Evolutionary conservation across 2,329 filamentous ascomycete genomes (phyloP).

Genomic region (Trichoderma brevicompactum): DNA sequence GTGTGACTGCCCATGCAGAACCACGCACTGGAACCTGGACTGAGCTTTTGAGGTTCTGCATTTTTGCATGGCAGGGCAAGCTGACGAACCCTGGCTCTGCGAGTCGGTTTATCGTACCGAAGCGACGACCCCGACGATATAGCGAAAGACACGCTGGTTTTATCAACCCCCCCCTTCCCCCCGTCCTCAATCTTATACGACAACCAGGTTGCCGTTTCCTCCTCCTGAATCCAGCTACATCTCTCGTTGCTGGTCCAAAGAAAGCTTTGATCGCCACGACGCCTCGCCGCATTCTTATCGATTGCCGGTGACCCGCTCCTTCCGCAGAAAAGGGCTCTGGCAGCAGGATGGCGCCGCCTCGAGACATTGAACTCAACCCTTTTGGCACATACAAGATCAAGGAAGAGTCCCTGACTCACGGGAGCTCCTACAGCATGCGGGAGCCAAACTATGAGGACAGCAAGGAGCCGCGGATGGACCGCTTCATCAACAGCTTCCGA

Average conservation of each 20-base stretch:
- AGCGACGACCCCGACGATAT: neutral
- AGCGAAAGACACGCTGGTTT: neutral
- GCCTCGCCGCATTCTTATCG: slow-evolving; percentile 18
- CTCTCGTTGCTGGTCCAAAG: neutral
- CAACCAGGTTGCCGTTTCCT: too few relatives aligned
- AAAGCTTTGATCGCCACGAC: slow-evolving; percentile 14
- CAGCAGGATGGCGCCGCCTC: slow-evolving; percentile 45
- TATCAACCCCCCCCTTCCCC: neutral
- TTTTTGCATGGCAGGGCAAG: slow-evolving; percentile 20
- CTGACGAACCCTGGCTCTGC: slow-evolving; percentile 12
- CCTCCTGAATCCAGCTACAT: too few relatives aligned
- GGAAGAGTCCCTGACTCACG: slow-evolving; percentile 59
- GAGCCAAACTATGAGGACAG: slow-evolving; percentile 52
- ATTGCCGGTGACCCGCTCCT: slow-evolving; percentile 17
- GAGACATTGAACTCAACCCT: slow-evolving; percentile 60
- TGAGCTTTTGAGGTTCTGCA: slow-evolving; percentile 1
- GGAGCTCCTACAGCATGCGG: slow-evolving; percentile 57
- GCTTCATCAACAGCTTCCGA: slow-evolving; percentile 65
- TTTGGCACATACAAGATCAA: slow-evolving; percentile 61
- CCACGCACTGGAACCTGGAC: neutral
- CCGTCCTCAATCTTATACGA: neutral
- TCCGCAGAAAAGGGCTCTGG: slow-evolving; percentile 12
- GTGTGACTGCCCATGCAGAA: slow-evolving; percentile 15
- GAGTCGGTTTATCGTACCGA: slow-evolving; percentile 23
- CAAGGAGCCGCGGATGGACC: slow-evolving; percentile 44